Evolutionary conservation across 2,329 filamentous ascomycete species (phyloP), one percentile per base, ranked within the genome.

Genomic region (Tolypocladium paradoxum): DNA sequence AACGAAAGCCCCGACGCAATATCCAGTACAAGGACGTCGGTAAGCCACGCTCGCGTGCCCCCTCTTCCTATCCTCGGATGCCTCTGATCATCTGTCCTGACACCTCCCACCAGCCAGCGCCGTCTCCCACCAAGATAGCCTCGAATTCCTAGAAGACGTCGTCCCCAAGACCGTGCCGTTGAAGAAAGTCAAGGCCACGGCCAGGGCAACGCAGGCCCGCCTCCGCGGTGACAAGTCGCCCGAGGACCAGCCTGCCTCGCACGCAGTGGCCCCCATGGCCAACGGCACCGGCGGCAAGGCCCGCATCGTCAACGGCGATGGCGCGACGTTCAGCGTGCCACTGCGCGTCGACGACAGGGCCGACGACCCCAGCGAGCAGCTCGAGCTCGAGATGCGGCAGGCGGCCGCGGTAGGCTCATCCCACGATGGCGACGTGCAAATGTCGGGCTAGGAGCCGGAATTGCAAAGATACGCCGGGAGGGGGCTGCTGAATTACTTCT

Each of bases 11-110:
- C 6, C 81, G 93, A 53, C 84, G 91, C 56, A 96, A 95, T 64
- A 87, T 99, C 57, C 93, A 97, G 68, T 99, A 99, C 75, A 89
- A 89, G 65, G 93, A 99, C 70, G 79, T 99, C 43, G 86, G 88
- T 90, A 74, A 54, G 77, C 20, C 4, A 2, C 20, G 22, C 31
- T 37, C 4, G 11, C 9, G 4, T n/a, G 16, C 29, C 9, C n/a
- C 29, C 20, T 24, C 5, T n/a, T 24, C 12, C 22, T 12, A 11
- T n/a, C 48, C 35, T n/a, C n/a, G n/a, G n/a, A n/a, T n/a, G n/a
- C n/a, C n/a, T n/a, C n/a, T n/a, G n/a, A n/a, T n/a, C n/a, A 7
- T 31, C 27, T 3, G 11, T 63, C 49, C 55, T 53, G 49, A 50
- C 46, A 16, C 6, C 18, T 22, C 31, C 51, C 16, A 51, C 50